Evolutionary conservation across 2,329 filamentous ascomycete genomes (phyloP).

Genomic region (Aureobasidium sp.): DNA sequence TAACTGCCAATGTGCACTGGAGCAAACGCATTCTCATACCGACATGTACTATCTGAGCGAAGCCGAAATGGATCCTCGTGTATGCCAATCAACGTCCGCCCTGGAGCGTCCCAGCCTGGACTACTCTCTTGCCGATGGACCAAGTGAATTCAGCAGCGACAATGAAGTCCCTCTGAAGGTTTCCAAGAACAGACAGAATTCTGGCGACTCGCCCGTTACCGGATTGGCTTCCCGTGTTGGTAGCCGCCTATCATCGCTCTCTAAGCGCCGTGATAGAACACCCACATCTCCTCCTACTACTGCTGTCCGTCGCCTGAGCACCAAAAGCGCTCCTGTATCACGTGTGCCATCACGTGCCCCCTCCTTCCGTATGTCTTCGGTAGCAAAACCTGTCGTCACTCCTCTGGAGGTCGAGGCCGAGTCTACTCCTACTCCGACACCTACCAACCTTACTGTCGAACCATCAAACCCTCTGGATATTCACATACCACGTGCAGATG

Average conservation of each 20-base stretch:
- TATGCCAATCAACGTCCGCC: conserved; percentile 16
- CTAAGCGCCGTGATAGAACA: conserved; percentile 36
- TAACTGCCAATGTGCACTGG: conserved; percentile 8
- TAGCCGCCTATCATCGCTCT: conserved; percentile 51
- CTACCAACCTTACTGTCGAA: conserved; percentile 23
- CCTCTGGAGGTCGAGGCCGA: conserved; percentile 24
- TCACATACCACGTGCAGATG: conserved; percentile 33
- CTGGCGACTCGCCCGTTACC: conserved; percentile 50
- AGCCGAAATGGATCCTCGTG: conserved; percentile 3
- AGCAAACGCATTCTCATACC: background rate
- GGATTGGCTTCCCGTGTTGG: conserved; percentile 60
- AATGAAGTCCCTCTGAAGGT: conserved; percentile 45
- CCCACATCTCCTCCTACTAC: conserved; percentile 7
- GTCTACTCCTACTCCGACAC: conserved; percentile 25
- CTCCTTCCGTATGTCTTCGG: conserved; percentile 72
- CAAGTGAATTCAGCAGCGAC: conserved; percentile 47
- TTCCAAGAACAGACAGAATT: conserved; percentile 51
- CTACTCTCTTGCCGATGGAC: conserved; percentile 55
- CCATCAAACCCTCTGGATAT: conserved; percentile 21
- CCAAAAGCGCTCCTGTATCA: conserved; percentile 31
- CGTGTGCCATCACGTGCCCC: conserved; percentile 45
- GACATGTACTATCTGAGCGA: conserved; percentile 9
- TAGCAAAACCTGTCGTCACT: conserved; percentile 42
- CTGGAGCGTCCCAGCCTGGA: conserved; percentile 40
- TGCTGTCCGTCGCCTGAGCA: conserved; percentile 14